These are phyloP conservation scores for Mollisia scopiformis DNA, from an alignment of 2,329 filamentous ascomycete genomes.

Conservation along the genomic window DNA sequence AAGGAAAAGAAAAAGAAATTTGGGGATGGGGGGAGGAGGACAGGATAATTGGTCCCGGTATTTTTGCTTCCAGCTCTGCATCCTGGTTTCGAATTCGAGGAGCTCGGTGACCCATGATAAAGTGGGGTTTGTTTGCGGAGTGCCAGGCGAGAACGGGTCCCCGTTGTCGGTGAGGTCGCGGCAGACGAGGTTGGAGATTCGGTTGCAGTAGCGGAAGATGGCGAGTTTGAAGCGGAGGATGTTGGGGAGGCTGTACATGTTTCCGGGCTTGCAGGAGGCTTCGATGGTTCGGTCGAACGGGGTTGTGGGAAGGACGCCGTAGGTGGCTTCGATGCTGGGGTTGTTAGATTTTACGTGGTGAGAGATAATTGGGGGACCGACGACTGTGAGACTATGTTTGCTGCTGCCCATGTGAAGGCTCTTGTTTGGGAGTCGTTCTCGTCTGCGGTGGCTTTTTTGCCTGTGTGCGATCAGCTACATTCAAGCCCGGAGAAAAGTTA, in stretches of 20 bases:
- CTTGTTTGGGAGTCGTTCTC: conserved; percentile 1
- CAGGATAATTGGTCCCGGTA: neutral
- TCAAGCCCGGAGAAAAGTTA: neutral
- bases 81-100: neutral
- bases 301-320: neutral
- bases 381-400: conserved; percentile 16
- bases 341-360: neutral
- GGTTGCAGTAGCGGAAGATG: conserved; percentile 14
- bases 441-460: neutral
- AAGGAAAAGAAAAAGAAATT: neutral
- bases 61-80: neutral
- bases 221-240: conserved; percentile 12
- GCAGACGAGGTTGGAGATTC: conserved; percentile 1
- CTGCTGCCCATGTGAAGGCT: conserved; percentile 17
- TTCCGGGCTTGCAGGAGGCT: conserved; percentile 9
- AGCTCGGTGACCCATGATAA: neutral
- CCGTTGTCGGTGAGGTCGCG: neutral
- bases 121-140: neutral
- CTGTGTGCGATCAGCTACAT: neutral
- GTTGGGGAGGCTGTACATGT: conserved; percentile 8
- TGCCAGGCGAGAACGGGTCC: neutral
- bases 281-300: conserved; percentile 16
- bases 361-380: neutral
- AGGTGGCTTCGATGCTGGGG: neutral
- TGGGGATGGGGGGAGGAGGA: neutral